These are phyloP conservation scores for Suillus tomentosus DNA, from an alignment of 768 basidiomycete genomes.

Conservation along the genomic window DNA sequence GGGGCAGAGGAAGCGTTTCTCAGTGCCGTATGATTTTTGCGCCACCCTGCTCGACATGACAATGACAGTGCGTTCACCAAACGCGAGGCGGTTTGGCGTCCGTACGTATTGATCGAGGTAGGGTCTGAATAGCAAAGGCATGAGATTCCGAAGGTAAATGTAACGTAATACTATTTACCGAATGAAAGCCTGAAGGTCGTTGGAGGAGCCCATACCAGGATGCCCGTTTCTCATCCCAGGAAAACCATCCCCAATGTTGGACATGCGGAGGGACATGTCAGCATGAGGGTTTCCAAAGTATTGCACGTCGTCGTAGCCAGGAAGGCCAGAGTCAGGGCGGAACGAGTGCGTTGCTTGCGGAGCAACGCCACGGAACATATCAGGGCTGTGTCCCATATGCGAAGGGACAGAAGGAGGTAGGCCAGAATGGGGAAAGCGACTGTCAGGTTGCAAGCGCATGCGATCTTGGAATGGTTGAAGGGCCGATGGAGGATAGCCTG, in stretches of 20 bases:
- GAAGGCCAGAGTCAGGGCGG: conserved; percentile 50
- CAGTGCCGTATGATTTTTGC: conserved; percentile 96
- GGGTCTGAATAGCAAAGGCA: conserved; percentile 47
- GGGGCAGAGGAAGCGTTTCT: conserved; percentile 93
- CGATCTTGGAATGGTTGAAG: conserved; percentile 65
- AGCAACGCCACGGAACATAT: conserved; percentile 66
- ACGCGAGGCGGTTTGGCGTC: conserved; percentile 81
- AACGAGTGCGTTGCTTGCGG: conserved; percentile 71
- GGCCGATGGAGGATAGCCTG: conserved; percentile 50
- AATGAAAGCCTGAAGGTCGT: conserved; percentile 80
- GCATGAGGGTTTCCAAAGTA: conserved; percentile 56
- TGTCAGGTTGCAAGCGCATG: conserved; percentile 57
- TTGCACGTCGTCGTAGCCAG: conserved; percentile 61
- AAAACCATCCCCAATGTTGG: conserved; percentile 61
- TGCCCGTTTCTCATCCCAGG: conserved; percentile 63
- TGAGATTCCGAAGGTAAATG: conserved; percentile 20
- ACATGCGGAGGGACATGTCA: conserved; percentile 64
- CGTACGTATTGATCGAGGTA: conserved; percentile 85
- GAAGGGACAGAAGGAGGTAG: conserved; percentile 46
- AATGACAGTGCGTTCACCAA: conserved; percentile 91
- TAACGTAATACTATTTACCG: conserved; percentile 46
- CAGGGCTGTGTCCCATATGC: conserved; percentile 52
- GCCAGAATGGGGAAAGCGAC: conserved; percentile 49
- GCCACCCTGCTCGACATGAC: conserved; percentile 98
- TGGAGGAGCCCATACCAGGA: conserved; percentile 60